phyloP scores from a whole-genome alignment of 768 basidiomycete species.

The Suillus clintonianus region DNA sequence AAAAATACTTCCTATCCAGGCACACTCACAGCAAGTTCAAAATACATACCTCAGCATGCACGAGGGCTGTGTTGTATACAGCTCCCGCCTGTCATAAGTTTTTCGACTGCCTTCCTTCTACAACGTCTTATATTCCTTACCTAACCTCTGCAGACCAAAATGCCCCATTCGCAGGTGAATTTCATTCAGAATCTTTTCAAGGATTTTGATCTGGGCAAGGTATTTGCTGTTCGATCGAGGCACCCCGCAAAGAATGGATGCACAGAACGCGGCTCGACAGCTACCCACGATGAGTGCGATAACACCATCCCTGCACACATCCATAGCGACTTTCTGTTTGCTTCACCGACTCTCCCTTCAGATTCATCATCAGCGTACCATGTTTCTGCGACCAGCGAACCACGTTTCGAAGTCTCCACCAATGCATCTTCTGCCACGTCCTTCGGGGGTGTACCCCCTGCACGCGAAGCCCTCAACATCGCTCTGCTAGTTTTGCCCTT shows the following conservation, averaged over 20 bases:
- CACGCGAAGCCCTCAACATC: background rate
- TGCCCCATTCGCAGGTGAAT: background rate
- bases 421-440: background rate
- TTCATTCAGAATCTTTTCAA: background rate
- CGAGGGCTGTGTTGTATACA: no score
- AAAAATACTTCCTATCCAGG: no score
- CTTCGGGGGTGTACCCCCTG: background rate
- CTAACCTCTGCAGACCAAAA: background rate
- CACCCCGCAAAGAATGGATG: background rate
- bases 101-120: no score
- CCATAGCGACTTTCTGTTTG: background rate
- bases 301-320: background rate
- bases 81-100: no score
- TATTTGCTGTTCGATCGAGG: background rate
- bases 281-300: background rate
- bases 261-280: background rate
- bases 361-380: background rate
- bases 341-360: background rate
- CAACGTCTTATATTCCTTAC: background rate
- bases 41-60: no score
- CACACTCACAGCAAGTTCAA: background rate
- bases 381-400: background rate
- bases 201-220: background rate
- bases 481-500: background rate
- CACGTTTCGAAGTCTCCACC: background rate